Evolutionary conservation across 1,139 yeast species (phyloP).

Genomic region (Magnusiomyces fungicola): DNA sequence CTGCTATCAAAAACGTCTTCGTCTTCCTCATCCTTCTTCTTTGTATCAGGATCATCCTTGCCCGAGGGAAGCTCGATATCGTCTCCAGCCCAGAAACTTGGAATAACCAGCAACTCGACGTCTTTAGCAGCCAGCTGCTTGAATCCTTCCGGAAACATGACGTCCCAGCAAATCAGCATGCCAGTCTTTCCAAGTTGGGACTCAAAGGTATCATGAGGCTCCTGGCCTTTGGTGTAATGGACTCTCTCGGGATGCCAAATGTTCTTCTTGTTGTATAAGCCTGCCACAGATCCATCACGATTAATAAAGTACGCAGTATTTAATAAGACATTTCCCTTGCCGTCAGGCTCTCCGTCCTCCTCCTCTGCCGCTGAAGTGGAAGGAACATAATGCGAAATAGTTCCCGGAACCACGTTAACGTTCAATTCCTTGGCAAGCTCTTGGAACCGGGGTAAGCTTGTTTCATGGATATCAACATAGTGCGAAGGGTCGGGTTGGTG

Average conservation of each 20-base stretch:
- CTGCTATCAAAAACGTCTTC: slow-evolving; percentile 13
- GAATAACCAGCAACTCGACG: slow-evolving; percentile 18
- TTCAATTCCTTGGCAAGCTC: slow-evolving; percentile 17
- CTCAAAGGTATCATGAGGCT: slow-evolving; percentile 16
- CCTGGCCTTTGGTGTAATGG: slow-evolving; percentile 16
- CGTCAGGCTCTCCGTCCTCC: slow-evolving; percentile 5
- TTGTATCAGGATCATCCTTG: no score
- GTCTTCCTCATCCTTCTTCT: slow-evolving; percentile 6
- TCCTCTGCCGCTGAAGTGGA: no score
- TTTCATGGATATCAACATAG: slow-evolving; percentile 4
- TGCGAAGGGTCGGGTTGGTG: slow-evolving; percentile 4
- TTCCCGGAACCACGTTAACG: slow-evolving; percentile 20
- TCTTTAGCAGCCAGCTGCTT: slow-evolving; percentile 16
- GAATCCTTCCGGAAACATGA: slow-evolving; percentile 19
- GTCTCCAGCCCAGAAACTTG: slow-evolving; percentile 19
- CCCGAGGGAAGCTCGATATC: slow-evolving; percentile 2
- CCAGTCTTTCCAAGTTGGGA: slow-evolving; percentile 21
- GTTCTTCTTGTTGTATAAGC: slow-evolving; percentile 19
- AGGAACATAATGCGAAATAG: slow-evolving; percentile 7
- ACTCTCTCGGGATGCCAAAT: slow-evolving; percentile 21
- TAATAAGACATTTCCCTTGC: slow-evolving; percentile 1
- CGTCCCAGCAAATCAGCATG: slow-evolving; percentile 21
- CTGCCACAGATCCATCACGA: slow-evolving; percentile 16
- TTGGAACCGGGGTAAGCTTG: background rate
- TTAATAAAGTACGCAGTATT: slow-evolving; percentile 19